Evolutionary conservation across 768 basidiomycete species (phyloP).

Genomic region (Termitomyces sp.): DNA sequence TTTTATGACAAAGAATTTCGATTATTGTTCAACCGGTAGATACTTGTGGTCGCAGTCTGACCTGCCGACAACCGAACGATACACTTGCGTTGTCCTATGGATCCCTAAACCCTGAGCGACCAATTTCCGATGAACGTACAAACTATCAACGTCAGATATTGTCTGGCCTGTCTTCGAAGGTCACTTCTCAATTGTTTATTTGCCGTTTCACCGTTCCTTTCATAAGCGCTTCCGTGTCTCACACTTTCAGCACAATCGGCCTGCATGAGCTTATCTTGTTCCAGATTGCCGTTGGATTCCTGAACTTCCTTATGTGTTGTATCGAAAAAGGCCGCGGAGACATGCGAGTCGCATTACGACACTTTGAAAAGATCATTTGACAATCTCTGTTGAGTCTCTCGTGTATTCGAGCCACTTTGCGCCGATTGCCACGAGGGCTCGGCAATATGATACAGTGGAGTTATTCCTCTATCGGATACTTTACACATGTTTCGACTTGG

Average conservation of each 20-base stretch:
- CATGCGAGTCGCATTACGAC: constrained; percentile 2
- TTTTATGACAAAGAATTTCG: background rate
- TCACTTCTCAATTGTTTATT: background rate
- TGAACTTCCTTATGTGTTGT: background rate
- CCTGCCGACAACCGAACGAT: no score
- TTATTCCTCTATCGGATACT: background rate
- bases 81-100: background rate
- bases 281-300: background rate
- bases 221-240: background rate
- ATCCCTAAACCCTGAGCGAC: background rate
- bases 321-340: constrained; percentile 8
- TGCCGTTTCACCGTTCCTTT: background rate
- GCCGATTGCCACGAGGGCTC: constrained; percentile 3
- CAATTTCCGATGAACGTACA: background rate
- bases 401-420: background rate
- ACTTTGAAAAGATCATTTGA: background rate
- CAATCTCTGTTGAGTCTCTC: background rate
- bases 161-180: background rate
- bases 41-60: background rate
- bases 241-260: background rate
- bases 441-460: background rate
- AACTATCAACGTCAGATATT: background rate
- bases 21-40: background rate
- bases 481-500: constrained; percentile 5
- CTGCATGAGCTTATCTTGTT: background rate